Conservation (phyloP, 148 eudicot genomes). For the Rhododendron griersonianum region DNA sequence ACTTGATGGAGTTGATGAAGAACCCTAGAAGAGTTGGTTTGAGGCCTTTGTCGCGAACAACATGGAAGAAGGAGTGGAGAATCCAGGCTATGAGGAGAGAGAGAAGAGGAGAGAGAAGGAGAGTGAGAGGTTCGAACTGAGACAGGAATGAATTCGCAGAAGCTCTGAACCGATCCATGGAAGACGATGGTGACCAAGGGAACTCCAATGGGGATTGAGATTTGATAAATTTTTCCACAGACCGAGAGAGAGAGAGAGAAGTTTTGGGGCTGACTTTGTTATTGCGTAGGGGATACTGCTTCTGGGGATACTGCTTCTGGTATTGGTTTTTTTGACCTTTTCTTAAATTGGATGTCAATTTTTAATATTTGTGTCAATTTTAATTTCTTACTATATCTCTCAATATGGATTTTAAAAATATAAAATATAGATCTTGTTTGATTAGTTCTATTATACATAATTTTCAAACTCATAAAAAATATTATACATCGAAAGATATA, state of each 20-base stretch:
- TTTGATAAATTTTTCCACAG: no score
- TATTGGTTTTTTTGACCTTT: not conserved
- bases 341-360: no score
- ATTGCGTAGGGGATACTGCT: not conserved
- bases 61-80: conserved; percentile 35
- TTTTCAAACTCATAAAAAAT: no score
- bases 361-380: no score
- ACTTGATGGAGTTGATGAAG: conserved; percentile 66
- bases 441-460: no score
- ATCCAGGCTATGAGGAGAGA: conserved; percentile 45
- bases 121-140: conserved; percentile 58
- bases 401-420: no score
- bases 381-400: no score
- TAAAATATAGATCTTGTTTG: no score
- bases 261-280: not conserved
- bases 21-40: conserved; percentile 43
- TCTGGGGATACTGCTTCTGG: not conserved
- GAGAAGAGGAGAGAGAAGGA: conserved; percentile 51
- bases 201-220: conserved; percentile 12
- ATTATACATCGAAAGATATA: no score
- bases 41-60: conserved; percentile 54
- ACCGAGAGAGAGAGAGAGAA: not conserved
- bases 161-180: conserved; percentile 34
- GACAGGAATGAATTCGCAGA: conserved; percentile 46
- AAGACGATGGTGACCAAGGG: conserved; percentile 1